Evolutionary conservation across 108 stramenopile genomes (phyloP).

Genomic region (Stephanodiscus triporus): DNA sequence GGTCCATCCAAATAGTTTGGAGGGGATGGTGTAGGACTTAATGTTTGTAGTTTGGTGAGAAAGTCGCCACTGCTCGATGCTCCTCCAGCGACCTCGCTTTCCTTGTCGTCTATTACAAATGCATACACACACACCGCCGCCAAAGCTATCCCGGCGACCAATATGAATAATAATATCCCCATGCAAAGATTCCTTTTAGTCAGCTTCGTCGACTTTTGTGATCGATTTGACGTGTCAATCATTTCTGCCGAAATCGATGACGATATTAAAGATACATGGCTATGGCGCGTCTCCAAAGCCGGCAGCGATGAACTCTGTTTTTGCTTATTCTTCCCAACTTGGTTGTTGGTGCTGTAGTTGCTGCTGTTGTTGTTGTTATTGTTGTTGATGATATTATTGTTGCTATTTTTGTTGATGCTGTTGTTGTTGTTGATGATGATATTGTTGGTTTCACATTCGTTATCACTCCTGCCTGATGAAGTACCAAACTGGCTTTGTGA

Average conservation of each 20-base stretch:
- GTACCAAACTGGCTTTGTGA: not conserved
- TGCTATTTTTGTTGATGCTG: not conserved
- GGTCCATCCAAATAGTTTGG: constrained; percentile 2
- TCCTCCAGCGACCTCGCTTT: not conserved
- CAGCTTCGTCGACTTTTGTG: not conserved
- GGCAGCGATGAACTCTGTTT: too few species aligned
- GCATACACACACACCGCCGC: not conserved
- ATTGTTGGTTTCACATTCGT: not conserved
- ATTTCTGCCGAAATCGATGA: not conserved
- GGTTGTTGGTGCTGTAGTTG: too few species aligned
- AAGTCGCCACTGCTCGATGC: not conserved
- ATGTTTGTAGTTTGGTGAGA: not conserved
- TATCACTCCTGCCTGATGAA: not conserved
- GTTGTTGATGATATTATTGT: not conserved
- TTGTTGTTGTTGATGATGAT: not conserved
- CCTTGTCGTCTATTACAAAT: constrained; percentile 4
- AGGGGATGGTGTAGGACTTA: not conserved
- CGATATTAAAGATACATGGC: not conserved
- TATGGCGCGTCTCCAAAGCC: not conserved
- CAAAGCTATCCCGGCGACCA: not conserved
- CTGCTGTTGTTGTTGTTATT: too few species aligned
- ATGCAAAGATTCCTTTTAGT: not conserved
- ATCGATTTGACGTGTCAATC: not conserved
- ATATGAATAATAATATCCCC: not conserved
- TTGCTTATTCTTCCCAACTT: too few species aligned